These are phyloP conservation scores for Malassezia vespertilionis DNA, from an alignment of 1,284 basidiomycete species.

Conservation along the genomic window DNA sequence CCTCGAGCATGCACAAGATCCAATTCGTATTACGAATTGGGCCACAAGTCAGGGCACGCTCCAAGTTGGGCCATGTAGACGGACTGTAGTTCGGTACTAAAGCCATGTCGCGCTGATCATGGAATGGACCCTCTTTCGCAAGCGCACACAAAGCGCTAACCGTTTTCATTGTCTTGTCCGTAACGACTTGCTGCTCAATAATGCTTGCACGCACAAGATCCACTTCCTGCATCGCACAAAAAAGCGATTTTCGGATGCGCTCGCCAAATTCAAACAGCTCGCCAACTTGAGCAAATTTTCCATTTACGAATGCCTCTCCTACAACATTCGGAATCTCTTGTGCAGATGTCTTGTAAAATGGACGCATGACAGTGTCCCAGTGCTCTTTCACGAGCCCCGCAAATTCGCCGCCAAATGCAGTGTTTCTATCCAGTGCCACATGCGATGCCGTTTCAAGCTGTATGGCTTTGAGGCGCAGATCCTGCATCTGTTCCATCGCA, in stretches of 20 bases:
- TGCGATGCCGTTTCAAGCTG: conserved; percentile 13
- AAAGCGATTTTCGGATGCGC: conserved; percentile 1
- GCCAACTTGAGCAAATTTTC: conserved; percentile 14
- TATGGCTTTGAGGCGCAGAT: conserved; percentile 7
- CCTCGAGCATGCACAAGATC: conserved; percentile 5
- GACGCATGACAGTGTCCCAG: background rate
- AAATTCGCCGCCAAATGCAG: conserved; percentile 11
- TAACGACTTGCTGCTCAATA: conserved; percentile 4
- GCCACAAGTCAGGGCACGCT: background rate
- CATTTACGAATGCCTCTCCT: conserved; percentile 10
- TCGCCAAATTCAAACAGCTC: conserved; percentile 10
- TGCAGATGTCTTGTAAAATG: conserved; percentile 4
- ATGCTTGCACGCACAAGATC: conserved; percentile 11
- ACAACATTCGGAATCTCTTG: conserved; percentile 11
- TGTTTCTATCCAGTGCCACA: conserved; percentile 5
- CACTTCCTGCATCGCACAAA: background rate
- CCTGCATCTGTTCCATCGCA: conserved; percentile 1
- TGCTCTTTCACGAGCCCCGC: background rate
- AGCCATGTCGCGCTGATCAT: conserved; percentile 7
- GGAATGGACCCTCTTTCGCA: background rate
- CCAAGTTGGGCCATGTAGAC: background rate
- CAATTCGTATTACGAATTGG: background rate
- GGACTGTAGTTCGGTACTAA: background rate
- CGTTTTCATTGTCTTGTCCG: background rate
- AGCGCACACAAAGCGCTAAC: background rate